Evolutionary conservation across 495 filamentous ascomycete genomes (phyloP).

Genomic region (Podospora pseudoanserina): DNA sequence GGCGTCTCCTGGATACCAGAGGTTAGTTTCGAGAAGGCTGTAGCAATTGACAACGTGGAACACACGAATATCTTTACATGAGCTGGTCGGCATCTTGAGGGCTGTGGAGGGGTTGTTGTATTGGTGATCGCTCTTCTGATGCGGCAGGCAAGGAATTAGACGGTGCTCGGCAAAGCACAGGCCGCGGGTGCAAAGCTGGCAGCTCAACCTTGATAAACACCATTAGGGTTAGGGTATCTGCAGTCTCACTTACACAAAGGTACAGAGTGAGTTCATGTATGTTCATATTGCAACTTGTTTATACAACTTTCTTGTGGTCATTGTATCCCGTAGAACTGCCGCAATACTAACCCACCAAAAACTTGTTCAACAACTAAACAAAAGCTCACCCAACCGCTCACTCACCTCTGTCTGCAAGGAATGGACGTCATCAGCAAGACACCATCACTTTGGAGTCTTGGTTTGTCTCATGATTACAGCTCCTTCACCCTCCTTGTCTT

Average conservation of each 20-base stretch:
- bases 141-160: background rate
- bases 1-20: conserved; percentile 63
- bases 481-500: background rate
- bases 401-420: no score
- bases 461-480: background rate
- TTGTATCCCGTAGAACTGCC: no score
- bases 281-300: no score
- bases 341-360: no score
- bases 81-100: conserved; percentile 50
- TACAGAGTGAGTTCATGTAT: no score
- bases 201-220: no score
- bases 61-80: conserved; percentile 90
- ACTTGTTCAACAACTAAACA: no score
- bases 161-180: background rate
- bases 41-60: background rate
- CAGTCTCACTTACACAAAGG: background rate
- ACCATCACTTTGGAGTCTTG: no score
- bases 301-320: no score
- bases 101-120: background rate
- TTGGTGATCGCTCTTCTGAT: background rate
- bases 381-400: no score
- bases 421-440: no score
- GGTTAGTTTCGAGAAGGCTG: conserved; percentile 2
- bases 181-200: no score
- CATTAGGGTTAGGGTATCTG: background rate